phyloP scores from a whole-genome alignment of 768 basidiomycete genomes.

The Hericium rajendrae region DNA sequence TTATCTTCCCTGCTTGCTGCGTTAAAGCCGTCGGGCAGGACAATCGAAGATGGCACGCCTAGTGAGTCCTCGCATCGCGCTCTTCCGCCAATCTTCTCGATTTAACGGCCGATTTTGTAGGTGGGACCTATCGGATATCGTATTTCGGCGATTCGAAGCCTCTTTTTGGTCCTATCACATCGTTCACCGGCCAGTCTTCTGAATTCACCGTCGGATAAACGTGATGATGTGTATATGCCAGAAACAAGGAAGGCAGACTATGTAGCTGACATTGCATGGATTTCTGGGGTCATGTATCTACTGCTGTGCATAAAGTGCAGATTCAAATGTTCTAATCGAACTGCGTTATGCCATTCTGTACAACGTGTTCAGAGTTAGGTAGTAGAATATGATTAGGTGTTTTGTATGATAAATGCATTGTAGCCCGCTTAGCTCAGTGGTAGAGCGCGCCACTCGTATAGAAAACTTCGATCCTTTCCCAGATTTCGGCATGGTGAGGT shows the following conservation, averaged over 20 bases:
- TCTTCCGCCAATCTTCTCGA: not conserved
- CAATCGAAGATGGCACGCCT: conserved; percentile 51
- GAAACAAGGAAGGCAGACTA: too few relatives aligned
- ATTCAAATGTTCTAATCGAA: too few relatives aligned
- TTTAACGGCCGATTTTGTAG: conserved; percentile 20
- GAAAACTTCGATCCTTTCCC: not conserved
- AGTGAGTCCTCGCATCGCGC: conserved; percentile 25
- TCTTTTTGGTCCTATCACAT: conserved; percentile 47
- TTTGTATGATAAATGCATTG: too few relatives aligned
- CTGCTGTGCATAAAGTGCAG: too few relatives aligned
- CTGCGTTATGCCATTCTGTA: too few relatives aligned
- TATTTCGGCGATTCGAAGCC: conserved; percentile 77
- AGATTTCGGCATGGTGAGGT: conserved; percentile 28
- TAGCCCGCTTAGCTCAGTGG: conserved; percentile 15
- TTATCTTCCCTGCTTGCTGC: conserved; percentile 1
- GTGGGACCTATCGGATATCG: conserved; percentile 58
- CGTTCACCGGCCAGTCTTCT: conserved; percentile 55
- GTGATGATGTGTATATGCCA: too few relatives aligned
- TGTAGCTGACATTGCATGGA: too few relatives aligned
- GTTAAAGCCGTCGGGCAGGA: conserved; percentile 29
- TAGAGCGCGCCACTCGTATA: conserved; percentile 14
- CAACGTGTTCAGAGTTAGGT: too few relatives aligned
- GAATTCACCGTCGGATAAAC: conserved; percentile 45
- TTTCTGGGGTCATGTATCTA: too few relatives aligned
- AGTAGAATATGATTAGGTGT: not conserved